Evolutionary conservation across 169 alveolate genomes (phyloP).

Genomic region (Plasmodium knowlesi): DNA sequence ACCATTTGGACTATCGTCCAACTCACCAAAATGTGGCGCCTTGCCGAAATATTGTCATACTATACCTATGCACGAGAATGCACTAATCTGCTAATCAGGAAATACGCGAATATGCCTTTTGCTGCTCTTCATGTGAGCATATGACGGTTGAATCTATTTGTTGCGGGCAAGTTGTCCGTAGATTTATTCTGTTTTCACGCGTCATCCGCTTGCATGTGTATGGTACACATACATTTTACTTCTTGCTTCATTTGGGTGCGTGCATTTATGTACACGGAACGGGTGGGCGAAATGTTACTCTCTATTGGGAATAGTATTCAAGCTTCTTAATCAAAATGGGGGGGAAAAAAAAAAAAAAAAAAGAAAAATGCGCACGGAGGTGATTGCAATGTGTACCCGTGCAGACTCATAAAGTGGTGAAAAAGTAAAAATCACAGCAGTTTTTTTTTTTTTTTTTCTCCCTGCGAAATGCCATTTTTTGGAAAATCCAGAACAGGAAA

Average conservation of each 20-base stretch:
- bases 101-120: not conserved
- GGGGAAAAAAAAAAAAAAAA: not conserved
- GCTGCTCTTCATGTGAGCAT: not conserved
- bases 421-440: not conserved
- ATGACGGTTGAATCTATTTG: not conserved
- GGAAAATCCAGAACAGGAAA: not conserved
- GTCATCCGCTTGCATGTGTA: not conserved
- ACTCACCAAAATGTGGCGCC: not conserved
- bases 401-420: not conserved
- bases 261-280: not conserved
- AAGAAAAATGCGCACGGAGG: not conserved
- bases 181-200: not conserved
- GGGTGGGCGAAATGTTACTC: not conserved
- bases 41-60: not conserved
- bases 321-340: not conserved
- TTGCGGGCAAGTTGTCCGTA: not conserved
- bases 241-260: not conserved
- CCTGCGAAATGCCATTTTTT: not conserved
- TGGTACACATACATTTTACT: not conserved
- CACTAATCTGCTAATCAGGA: conserved; percentile 7
- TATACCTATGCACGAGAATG: conserved; percentile 45
- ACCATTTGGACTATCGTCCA: not conserved
- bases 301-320: not conserved
- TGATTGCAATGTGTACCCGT: not conserved
- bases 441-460: not conserved